These are phyloP conservation scores for Fraxinus ornus DNA, from an alignment of 305 asterid genomes.

Conservation along the genomic window DNA sequence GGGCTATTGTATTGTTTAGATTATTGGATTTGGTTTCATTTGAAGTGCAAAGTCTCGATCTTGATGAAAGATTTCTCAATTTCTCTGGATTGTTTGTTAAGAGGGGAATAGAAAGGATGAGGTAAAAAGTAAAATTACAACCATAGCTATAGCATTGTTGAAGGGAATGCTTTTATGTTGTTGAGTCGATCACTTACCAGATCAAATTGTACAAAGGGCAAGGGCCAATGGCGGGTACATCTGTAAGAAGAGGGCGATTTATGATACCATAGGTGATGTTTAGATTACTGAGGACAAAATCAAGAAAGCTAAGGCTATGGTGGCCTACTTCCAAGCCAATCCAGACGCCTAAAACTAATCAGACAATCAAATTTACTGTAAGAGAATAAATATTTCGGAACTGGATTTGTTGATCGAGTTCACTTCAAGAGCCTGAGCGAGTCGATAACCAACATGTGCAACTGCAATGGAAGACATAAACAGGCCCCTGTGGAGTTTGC, in stretches of 20 bases:
- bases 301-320: conserved; percentile 27
- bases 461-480: neutral
- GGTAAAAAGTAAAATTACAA: neutral
- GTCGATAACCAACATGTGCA: neutral
- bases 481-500: neutral
- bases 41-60: neutral
- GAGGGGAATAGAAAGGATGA: neutral
- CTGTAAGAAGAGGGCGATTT: conserved; percentile 20
- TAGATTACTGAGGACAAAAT: conserved; percentile 34
- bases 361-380: neutral
- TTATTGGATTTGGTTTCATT: neutral
- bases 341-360: neutral
- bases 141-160: conserved; percentile 21
- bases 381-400: neutral
- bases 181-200: conserved; percentile 25
- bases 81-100: neutral
- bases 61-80: neutral
- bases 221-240: conserved; percentile 33
- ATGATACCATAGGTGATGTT: conserved; percentile 28
- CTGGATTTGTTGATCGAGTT: neutral
- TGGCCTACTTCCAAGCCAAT: neutral
- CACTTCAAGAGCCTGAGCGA: neutral
- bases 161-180: conserved; percentile 31
- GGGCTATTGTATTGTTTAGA: neutral
- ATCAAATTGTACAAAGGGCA: conserved; percentile 22